These are phyloP conservation scores for Magnusiomyces paraingens DNA, from an alignment of 1,139 yeast species.

Conservation along the genomic window DNA sequence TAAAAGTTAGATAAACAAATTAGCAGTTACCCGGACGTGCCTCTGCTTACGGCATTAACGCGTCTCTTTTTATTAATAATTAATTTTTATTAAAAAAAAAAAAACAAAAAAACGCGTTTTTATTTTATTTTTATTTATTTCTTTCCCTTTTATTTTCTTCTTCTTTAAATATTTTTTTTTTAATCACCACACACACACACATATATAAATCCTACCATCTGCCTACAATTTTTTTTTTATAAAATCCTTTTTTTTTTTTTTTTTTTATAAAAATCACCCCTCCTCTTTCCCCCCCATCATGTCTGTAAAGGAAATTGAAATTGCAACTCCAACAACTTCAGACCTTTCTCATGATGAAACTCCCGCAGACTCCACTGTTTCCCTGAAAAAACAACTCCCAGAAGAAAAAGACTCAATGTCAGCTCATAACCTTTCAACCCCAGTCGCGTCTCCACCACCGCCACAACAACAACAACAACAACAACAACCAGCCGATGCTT, in stretches of 20 bases:
- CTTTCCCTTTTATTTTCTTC: neutral
- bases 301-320: constrained; percentile 3
- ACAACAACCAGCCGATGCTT: neutral
- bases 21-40: too few relatives aligned
- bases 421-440: constrained; percentile 2
- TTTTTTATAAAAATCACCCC: too few relatives aligned
- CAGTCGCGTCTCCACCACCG: constrained; percentile 7
- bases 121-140: neutral
- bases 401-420: constrained; percentile 1
- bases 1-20: too few relatives aligned
- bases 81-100: too few relatives aligned
- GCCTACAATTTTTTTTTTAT: too few relatives aligned
- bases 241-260: too few relatives aligned
- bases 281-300: neutral
- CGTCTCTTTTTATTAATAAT: too few relatives aligned
- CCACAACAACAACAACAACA: neutral
- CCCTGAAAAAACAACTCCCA: neutral
- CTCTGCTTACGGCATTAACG: too few relatives aligned
- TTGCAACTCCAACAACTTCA: constrained; percentile 1
- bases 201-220: too few relatives aligned
- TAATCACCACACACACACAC: neutral
- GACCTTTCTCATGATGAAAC: constrained; percentile 3
- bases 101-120: neutral
- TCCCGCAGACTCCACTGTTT: neutral
- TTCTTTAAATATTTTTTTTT: neutral